A percentile compares a stretch with the other conserved stretches of the same genome.
These are phyloP conservation scores for Prototheca wickerhamii DNA, from an alignment of 163 green algal genomes.

Conservation along the genomic window DNA sequence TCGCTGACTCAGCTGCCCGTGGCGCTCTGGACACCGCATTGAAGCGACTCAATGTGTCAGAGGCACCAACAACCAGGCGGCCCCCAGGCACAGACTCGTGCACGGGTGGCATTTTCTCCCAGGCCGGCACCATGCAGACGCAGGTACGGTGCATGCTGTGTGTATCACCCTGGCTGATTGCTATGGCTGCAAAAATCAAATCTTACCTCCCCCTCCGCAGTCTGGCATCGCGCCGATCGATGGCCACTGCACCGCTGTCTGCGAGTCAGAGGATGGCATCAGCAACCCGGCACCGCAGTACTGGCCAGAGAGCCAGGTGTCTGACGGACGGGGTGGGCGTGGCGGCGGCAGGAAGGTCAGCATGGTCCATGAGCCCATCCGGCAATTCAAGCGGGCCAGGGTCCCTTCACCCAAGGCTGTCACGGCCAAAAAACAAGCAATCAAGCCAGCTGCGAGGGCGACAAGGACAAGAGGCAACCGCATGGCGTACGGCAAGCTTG, in stretches of 20 bases:
- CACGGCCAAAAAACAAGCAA: neutral
- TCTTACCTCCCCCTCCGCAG: neutral
- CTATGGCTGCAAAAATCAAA: no score
- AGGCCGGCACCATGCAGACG: slow-evolving; percentile 5
- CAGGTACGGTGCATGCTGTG: slow-evolving; percentile 1
- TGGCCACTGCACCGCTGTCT: no score
- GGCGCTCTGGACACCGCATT: neutral
- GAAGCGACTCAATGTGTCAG: neutral
- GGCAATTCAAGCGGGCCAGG: slow-evolving; percentile 9
- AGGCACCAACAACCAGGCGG: no score
- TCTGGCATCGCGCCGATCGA: no score
- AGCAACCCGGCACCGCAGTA: neutral
- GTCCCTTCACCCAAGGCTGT: neutral
- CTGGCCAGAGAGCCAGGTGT: slow-evolving; percentile 5
- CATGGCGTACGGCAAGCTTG: neutral
- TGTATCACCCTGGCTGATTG: no score
- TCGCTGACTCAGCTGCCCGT: neutral
- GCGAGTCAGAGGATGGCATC: no score
- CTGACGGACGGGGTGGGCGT: neutral
- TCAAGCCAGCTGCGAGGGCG: no score
- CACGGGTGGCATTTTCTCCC: slow-evolving; percentile 7
- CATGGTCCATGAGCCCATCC: slow-evolving; percentile 5
- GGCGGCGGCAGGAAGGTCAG: slow-evolving; percentile 1
- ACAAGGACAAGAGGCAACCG: neutral
- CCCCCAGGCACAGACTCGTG: slow-evolving; percentile 5